Evolutionary conservation across 1,284 basidiomycete genomes (phyloP).

Genomic region (Trichosporon sp.): DNA sequence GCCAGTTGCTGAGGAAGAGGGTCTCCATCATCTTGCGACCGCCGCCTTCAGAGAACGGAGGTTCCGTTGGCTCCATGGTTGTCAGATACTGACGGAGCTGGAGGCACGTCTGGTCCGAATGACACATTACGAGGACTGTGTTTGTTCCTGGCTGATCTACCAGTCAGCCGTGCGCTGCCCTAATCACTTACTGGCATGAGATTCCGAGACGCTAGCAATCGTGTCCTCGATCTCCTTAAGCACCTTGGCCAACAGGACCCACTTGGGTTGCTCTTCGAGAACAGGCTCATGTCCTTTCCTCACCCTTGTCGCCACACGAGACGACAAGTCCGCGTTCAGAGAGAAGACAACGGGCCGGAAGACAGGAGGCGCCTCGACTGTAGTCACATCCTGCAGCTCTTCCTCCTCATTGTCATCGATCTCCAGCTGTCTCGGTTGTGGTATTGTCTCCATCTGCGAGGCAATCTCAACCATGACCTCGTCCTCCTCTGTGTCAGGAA

Average conservation of each 20-base stretch:
- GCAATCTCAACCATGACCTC: slow-evolving; percentile 44
- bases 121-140: slow-evolving; percentile 82
- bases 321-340: slow-evolving; percentile 31
- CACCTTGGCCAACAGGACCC: slow-evolving; percentile 78
- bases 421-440: slow-evolving; percentile 15
- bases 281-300: slow-evolving; percentile 77
- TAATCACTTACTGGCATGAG: slow-evolving; percentile 37
- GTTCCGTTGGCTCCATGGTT: slow-evolving; percentile 58
- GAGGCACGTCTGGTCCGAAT: slow-evolving; percentile 68
- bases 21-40: slow-evolving; percentile 69
- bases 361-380: slow-evolving; percentile 47
- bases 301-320: slow-evolving; percentile 56
- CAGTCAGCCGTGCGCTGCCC: neutral
- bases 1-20: slow-evolving; percentile 47
- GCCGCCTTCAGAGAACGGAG: slow-evolving; percentile 48
- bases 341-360: slow-evolving; percentile 37
- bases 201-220: slow-evolving; percentile 52
- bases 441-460: slow-evolving; percentile 38
- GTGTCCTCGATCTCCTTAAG: slow-evolving; percentile 89
- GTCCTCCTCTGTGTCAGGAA: slow-evolving; percentile 34
- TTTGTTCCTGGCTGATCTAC: slow-evolving; percentile 63
- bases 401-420: slow-evolving; percentile 57
- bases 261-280: slow-evolving; percentile 92
- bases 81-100: slow-evolving; percentile 74
- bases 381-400: slow-evolving; percentile 58